Evolutionary conservation across 2,329 filamentous ascomycete species (phyloP).

Genomic region (Botrytis elliptica): DNA sequence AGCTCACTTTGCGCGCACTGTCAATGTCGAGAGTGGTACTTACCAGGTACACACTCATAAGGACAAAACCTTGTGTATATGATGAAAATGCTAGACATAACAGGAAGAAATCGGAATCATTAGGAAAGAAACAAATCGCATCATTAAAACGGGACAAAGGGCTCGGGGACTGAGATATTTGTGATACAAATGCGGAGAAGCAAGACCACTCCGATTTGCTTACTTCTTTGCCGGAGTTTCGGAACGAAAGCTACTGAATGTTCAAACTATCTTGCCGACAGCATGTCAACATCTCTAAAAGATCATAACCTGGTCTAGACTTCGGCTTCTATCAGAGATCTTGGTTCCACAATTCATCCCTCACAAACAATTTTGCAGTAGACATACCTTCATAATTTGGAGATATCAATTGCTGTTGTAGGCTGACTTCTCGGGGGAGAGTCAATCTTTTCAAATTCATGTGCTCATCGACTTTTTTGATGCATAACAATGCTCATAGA

Average conservation of each 20-base stretch:
- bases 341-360: neutral
- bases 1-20: neutral
- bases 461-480: neutral
- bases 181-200: neutral
- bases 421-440: too few species aligned
- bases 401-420: too few species aligned
- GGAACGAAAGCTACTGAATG: neutral
- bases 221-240: neutral
- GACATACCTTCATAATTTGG: too few species aligned
- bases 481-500: neutral
- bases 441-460: neutral
- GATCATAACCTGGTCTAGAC: neutral
- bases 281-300: neutral
- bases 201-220: neutral
- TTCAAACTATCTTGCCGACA: too few species aligned
- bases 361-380: too few species aligned
- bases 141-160: too few species aligned
- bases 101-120: neutral
- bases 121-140: too few species aligned
- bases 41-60: neutral
- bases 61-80: fast-evolving
- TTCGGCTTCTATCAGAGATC: neutral
- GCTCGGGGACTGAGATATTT: too few species aligned
- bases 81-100: neutral
- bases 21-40: too few species aligned